phyloP scores from a whole-genome alignment of 768 basidiomycete species.

The Phylloporus sp. region DNA sequence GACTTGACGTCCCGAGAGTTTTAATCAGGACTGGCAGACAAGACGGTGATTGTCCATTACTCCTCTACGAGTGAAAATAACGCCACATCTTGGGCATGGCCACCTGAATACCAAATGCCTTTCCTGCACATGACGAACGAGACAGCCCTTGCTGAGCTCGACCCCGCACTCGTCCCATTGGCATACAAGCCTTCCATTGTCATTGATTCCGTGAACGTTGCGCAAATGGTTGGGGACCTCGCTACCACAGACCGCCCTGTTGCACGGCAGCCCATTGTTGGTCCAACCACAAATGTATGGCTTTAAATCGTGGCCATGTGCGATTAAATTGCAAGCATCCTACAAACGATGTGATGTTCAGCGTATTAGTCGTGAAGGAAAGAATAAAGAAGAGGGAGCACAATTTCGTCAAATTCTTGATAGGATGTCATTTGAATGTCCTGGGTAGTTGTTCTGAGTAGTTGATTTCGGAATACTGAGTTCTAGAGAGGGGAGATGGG shows the following conservation, averaged over 20 bases:
- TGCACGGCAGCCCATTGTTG: slow-evolving; percentile 9
- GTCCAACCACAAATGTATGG: slow-evolving; percentile 11
- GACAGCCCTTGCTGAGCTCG: slow-evolving; percentile 5
- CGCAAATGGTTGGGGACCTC: slow-evolving; percentile 19
- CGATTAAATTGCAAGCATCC: slow-evolving; percentile 11
- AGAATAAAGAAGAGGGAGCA: neutral
- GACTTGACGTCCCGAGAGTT: neutral
- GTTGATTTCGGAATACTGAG: neutral
- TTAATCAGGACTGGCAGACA: slow-evolving; percentile 3
- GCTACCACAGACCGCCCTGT: slow-evolving; percentile 5
- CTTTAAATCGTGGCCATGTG: neutral
- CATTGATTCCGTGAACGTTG: slow-evolving; percentile 4
- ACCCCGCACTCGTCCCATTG: slow-evolving; percentile 20
- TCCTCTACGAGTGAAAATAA: slow-evolving; percentile 18
- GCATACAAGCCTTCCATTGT: slow-evolving; percentile 5
- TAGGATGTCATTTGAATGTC: slow-evolving; percentile 12
- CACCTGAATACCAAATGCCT: slow-evolving; percentile 20
- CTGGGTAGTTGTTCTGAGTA: no score
- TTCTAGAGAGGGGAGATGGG: neutral
- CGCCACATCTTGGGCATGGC: slow-evolving; percentile 19
- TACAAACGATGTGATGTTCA: slow-evolving; percentile 2
- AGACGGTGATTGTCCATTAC: slow-evolving; percentile 16
- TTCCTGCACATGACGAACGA: slow-evolving; percentile 24
- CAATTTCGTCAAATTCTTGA: slow-evolving; percentile 10
- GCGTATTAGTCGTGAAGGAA: neutral